Evolutionary conservation across 805 yeast species (phyloP), one percentile per base, ranked within the genome.

Genomic region (Cyberlindnera mississippiensis): DNA sequence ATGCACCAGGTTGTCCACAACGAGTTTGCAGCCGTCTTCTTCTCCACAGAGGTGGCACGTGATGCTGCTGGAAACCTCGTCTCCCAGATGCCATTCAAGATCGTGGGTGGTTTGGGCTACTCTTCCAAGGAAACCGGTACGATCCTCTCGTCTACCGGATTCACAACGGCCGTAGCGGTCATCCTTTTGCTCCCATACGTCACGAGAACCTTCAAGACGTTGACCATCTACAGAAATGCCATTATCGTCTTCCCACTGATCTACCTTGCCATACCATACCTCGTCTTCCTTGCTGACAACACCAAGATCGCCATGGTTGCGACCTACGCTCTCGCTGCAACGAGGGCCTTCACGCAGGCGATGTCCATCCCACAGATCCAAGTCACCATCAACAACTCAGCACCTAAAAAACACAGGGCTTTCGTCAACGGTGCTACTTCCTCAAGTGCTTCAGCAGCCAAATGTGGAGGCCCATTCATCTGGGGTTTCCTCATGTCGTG

Each of bases 61-160:
- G 41, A 45, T 16, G 28, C 35, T 3, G 19, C 38, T 7, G 57
- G 57, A 2, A 11, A 34, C 2, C 34, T 53, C 17, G 16, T 28
- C 2, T 53, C 57, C 1, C 29, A 30, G 10, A 44, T 53, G 33
- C 57, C 57, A 17, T 47, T 45, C 28, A 47, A 48, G 20, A 27
- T 53, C 9, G 49, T 48, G 11, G 57, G 57, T 40, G 57, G 57
- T 1, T 33, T 53, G 26, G 49, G 53, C 2, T 53, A 41, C 20
- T 40, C 39, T 3, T 40, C 57, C 2, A 38, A 40, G 20, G 54
- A 53, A 17, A 51, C 57, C 1, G 57, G 56, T 33, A 41, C 40
- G 20, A 31, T 53, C 8, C 35, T 53, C 19, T 53, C 56, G 6
- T 43, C 52, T 4, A 53, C 53, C 11, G 57, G 56, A 8, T 33